A percentile compares a stretch with the other conserved stretches of the same genome.
These are phyloP conservation scores for Cystobasidium slooffiae DNA, from an alignment of 1,284 basidiomycete species.

Conservation along the genomic window DNA sequence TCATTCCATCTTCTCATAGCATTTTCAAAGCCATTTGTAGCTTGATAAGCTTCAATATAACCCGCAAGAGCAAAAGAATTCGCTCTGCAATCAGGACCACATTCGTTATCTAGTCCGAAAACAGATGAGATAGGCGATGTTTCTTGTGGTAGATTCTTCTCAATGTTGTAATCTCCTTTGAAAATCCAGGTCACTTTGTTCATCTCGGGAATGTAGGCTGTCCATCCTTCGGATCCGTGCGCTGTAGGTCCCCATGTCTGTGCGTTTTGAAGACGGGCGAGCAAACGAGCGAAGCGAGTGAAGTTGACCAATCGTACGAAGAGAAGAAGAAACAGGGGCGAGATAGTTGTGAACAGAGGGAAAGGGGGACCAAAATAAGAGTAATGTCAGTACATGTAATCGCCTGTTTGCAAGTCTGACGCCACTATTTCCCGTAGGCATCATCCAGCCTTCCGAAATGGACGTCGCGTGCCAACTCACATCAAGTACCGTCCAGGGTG, in stretches of 20 bases:
- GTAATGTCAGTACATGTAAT: too few species aligned
- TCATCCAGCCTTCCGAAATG: background rate
- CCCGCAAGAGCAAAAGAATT: slow-evolving; percentile 35
- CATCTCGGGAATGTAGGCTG: slow-evolving; percentile 29
- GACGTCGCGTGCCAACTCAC: background rate
- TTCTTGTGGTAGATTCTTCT: slow-evolving; percentile 38
- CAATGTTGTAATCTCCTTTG: slow-evolving; percentile 42
- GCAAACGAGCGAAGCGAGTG: background rate
- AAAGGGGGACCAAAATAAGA: too few species aligned
- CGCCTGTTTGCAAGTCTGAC: too few species aligned
- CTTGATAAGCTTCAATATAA: slow-evolving; percentile 39
- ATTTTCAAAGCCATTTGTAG: slow-evolving; percentile 40
- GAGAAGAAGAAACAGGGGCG: background rate
- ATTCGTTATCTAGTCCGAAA: slow-evolving; percentile 35
- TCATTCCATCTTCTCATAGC: slow-evolving; percentile 22
- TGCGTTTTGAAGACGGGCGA: background rate
- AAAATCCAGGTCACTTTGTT: slow-evolving; percentile 44
- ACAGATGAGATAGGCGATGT: slow-evolving; percentile 10
- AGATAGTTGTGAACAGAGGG: too few species aligned
- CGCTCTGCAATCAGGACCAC: slow-evolving; percentile 37
- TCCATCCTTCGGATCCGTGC: slow-evolving; percentile 22
- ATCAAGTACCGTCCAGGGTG: slow-evolving; percentile 24
- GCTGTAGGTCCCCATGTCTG: slow-evolving; percentile 23
- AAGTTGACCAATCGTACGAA: background rate
- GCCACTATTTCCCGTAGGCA: background rate